Evolutionary conservation across 1,139 yeast species (phyloP).

Genomic region (Candida tropicalis): DNA sequence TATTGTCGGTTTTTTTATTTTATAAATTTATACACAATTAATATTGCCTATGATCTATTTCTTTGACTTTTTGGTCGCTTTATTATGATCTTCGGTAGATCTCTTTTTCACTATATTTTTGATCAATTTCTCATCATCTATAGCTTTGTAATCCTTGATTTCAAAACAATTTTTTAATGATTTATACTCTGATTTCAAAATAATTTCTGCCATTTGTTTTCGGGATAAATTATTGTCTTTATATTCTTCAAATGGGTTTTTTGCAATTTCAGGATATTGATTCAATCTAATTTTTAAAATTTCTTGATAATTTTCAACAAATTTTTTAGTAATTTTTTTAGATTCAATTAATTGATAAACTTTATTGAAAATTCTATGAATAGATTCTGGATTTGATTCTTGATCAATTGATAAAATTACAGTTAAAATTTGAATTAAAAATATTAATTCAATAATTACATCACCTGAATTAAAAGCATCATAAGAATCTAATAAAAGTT

Average conservation of each 20-base stretch:
- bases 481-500: constrained; percentile 55
- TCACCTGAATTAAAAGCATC: constrained; percentile 64
- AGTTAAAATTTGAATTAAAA: constrained; percentile 55
- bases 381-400: constrained; percentile 33
- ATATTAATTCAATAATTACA: constrained; percentile 55
- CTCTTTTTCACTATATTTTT: constrained; percentile 60
- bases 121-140: constrained; percentile 60
- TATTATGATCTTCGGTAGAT: constrained; percentile 22
- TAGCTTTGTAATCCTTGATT: constrained; percentile 25
- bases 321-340: constrained; percentile 40
- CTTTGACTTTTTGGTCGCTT: neutral
- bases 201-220: constrained; percentile 52
- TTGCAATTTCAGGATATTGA: constrained; percentile 42
- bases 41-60: neutral
- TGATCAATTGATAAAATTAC: constrained; percentile 38
- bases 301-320: constrained; percentile 31
- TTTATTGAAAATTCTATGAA: constrained; percentile 50
- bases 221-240: constrained; percentile 13
- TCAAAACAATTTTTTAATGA: constrained; percentile 47
- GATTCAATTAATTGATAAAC: constrained; percentile 49
- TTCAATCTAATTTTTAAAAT: constrained; percentile 38
- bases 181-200: constrained; percentile 54
- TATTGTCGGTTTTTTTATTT: too few relatives aligned
- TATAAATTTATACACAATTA: too few relatives aligned
- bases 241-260: constrained; percentile 23